Evolutionary conservation across 1,139 yeast genomes (phyloP).

Genomic region (Magnusiomyces suaveolens): DNA sequence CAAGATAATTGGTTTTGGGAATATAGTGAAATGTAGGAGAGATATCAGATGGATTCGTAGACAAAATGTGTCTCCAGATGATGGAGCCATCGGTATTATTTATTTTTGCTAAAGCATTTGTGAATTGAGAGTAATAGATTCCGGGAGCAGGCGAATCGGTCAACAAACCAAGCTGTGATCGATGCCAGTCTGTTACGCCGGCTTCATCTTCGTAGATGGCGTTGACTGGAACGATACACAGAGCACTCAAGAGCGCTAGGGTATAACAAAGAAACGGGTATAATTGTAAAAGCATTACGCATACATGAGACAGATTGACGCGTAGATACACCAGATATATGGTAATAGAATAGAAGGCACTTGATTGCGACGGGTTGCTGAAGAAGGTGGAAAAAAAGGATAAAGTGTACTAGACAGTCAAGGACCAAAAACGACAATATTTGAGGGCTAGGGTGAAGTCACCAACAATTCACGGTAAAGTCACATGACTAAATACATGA

Average conservation of each 20-base stretch:
- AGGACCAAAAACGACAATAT: too few relatives aligned
- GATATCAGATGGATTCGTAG: background rate
- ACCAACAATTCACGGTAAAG: too few relatives aligned
- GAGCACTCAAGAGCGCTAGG: background rate
- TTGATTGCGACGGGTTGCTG: too few relatives aligned
- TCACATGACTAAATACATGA: too few relatives aligned
- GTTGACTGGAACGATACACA: constrained; percentile 3
- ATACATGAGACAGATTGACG: too few relatives aligned
- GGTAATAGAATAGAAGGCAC: too few relatives aligned
- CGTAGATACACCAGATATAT: too few relatives aligned
- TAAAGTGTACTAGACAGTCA: too few relatives aligned
- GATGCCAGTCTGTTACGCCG: constrained; percentile 27
- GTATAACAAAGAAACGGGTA: background rate
- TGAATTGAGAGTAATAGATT: constrained; percentile 13
- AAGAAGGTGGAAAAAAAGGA: too few relatives aligned
- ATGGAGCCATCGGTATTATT: constrained; percentile 20
- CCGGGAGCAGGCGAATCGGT: constrained; percentile 6
- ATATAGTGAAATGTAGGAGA: background rate
- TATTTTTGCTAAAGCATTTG: constrained; percentile 20
- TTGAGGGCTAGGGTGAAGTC: too few relatives aligned
- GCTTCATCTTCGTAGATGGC: constrained; percentile 30
- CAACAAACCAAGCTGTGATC: constrained; percentile 21
- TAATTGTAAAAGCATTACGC: background rate
- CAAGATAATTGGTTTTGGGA: background rate
- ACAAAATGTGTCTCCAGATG: constrained; percentile 21